Evolutionary conservation across 371 early-diverging fungal genomes (phyloP).

Genomic region (Capillidium rhysosporum): DNA sequence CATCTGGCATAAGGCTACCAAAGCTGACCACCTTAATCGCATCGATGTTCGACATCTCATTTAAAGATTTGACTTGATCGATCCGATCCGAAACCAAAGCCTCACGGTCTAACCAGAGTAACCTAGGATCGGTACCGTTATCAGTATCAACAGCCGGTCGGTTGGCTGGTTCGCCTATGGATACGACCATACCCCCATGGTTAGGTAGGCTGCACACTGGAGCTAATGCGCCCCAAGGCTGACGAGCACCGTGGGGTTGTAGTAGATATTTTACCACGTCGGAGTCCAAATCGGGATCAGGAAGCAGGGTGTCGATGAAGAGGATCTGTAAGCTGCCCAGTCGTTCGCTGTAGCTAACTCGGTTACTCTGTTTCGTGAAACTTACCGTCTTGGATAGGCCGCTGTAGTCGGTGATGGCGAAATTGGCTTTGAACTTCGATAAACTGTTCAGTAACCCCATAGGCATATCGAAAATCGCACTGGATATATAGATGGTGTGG

Average conservation of each 20-base stretch:
- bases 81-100: neutral
- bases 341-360: conserved; percentile 24
- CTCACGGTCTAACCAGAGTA: conserved; percentile 10
- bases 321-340: conserved; percentile 39
- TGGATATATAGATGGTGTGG: conserved; percentile 37
- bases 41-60: neutral
- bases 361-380: conserved; percentile 14
- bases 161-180: conserved; percentile 20
- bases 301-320: conserved; percentile 43
- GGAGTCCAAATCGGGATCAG: conserved; percentile 32
- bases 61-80: neutral
- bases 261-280: conserved; percentile 40
- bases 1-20: conserved; percentile 39
- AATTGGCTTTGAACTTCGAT: conserved; percentile 23
- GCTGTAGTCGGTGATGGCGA: conserved; percentile 47
- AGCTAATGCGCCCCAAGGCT: conserved; percentile 33
- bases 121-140: conserved; percentile 13
- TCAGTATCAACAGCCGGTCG: neutral
- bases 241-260: conserved; percentile 26
- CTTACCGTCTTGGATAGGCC: conserved; percentile 31
- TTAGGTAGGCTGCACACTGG: conserved; percentile 47
- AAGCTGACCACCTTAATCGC: conserved; percentile 20
- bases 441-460: conserved; percentile 12
- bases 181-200: conserved; percentile 50
- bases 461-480: conserved; percentile 34